Conservation (phyloP, 2,329 filamentous ascomycete species). For the Arthroderma sp. region DNA sequence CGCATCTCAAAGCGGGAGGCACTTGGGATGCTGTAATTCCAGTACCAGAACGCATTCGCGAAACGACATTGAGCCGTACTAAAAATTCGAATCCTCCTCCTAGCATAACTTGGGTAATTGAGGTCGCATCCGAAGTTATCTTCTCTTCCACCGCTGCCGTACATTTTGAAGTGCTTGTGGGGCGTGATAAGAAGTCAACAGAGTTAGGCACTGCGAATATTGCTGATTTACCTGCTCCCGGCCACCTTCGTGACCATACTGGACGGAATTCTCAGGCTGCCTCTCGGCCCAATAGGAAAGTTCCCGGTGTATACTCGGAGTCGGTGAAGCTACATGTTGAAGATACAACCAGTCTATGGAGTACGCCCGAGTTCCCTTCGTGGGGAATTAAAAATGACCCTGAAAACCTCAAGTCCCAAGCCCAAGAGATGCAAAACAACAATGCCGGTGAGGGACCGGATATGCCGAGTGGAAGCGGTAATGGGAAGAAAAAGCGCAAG, state of each 20-base stretch:
- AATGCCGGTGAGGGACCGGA: conserved; percentile 7
- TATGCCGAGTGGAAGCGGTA: conserved; percentile 9
- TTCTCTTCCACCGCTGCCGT: conserved; percentile 84
- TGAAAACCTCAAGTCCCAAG: conserved; percentile 24
- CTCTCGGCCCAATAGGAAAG: conserved; percentile 31
- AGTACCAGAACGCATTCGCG: conserved; percentile 53
- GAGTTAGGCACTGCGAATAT: conserved; percentile 50
- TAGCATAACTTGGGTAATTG: conserved; percentile 71
- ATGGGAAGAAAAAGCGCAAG: conserved; percentile 46
- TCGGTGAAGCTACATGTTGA: conserved; percentile 68
- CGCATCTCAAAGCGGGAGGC: conserved; percentile 88
- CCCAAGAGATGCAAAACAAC: conserved; percentile 12
- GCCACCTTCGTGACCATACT: conserved; percentile 59
- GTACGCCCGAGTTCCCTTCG: conserved; percentile 68
- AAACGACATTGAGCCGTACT: conserved; percentile 48
- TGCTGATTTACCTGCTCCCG: conserved; percentile 44
- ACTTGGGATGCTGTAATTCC: conserved; percentile 68
- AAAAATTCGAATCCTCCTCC: conserved; percentile 22
- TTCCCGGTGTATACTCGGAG: conserved; percentile 67
- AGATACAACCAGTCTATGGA: conserved; percentile 83
- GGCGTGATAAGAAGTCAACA: conserved; percentile 72
- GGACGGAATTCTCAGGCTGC: conserved; percentile 15
- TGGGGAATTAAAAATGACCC: conserved; percentile 33
- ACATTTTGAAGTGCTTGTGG: conserved; percentile 73
- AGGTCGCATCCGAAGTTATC: conserved; percentile 82